phyloP scores from a whole-genome alignment of 441 rosid genomes.

The Bocquillonia castaneifolia region DNA sequence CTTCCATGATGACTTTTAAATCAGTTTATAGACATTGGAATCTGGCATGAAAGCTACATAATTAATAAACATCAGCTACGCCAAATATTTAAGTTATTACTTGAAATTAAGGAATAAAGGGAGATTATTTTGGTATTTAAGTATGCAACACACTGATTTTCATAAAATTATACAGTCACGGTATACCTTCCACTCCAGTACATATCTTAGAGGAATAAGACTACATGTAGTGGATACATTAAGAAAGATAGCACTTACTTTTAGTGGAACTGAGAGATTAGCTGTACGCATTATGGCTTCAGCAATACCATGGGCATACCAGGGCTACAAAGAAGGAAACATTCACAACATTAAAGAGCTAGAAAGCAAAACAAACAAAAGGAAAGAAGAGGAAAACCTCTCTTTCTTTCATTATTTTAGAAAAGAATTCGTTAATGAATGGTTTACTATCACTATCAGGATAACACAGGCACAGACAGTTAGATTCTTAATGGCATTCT shows the following conservation, averaged over 20 bases:
- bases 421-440: neutral
- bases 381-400: constrained; percentile 8
- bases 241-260: constrained; percentile 37
- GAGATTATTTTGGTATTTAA: neutral
- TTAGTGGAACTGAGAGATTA: constrained; percentile 76
- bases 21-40: neutral
- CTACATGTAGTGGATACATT: neutral
- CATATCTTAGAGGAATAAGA: neutral
- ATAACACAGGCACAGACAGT: too few relatives aligned
- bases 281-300: constrained; percentile 91
- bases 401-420: neutral
- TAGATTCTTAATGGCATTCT: too few relatives aligned
- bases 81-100: neutral
- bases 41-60: constrained; percentile 6
- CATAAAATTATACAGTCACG: neutral
- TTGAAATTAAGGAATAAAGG: neutral
- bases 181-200: neutral
- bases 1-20: neutral
- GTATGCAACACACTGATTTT: too few relatives aligned
- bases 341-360: constrained; percentile 12
- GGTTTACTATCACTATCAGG: neutral
- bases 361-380: constrained; percentile 1
- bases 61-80: constrained; percentile 4
- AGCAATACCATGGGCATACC: constrained; percentile 98
- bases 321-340: constrained; percentile 51